Conservation (phyloP, 2,329 filamentous ascomycete genomes). For the Amylocarpus encephaloides region DNA sequence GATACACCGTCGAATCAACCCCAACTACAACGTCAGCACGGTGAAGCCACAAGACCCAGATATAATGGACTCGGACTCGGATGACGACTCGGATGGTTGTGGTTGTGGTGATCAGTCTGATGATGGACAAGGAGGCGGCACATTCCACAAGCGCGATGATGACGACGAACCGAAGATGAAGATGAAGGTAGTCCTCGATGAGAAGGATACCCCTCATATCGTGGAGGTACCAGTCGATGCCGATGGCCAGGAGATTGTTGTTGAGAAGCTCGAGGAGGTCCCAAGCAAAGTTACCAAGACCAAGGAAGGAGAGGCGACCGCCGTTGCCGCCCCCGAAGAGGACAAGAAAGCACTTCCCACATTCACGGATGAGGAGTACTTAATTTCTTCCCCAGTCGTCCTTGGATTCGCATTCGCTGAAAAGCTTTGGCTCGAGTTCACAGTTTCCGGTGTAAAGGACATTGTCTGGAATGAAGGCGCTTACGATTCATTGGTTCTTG, state of each 20-base stretch:
- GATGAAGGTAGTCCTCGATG: slow-evolving; percentile 34
- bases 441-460: slow-evolving; percentile 69
- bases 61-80: slow-evolving; percentile 44
- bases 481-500: slow-evolving; percentile 74
- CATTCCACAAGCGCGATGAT: slow-evolving; percentile 12
- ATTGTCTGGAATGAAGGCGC: slow-evolving; percentile 81
- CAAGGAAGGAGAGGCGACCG: slow-evolving; percentile 18
- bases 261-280: slow-evolving; percentile 53
- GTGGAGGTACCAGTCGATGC: slow-evolving; percentile 50
- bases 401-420: slow-evolving; percentile 83
- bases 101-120: slow-evolving; percentile 35
- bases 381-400: slow-evolving; percentile 78
- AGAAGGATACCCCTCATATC: slow-evolving; percentile 44
- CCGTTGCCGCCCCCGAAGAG: slow-evolving; percentile 20
- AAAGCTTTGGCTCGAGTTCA: slow-evolving; percentile 87
- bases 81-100: slow-evolving; percentile 36
- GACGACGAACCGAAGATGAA: slow-evolving; percentile 32
- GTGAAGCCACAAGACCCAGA: slow-evolving; percentile 68
- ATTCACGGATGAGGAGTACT: slow-evolving; percentile 76
- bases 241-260: slow-evolving; percentile 46
- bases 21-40: slow-evolving; percentile 73
- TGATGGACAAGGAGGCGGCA: slow-evolving; percentile 25
- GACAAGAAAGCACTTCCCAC: slow-evolving; percentile 37
- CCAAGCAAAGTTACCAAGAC: slow-evolving; percentile 22
- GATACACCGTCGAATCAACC: slow-evolving; percentile 76